These are phyloP conservation scores for Tylopilus sp. DNA, from an alignment of 1,284 basidiomycete species.

Conservation along the genomic window DNA sequence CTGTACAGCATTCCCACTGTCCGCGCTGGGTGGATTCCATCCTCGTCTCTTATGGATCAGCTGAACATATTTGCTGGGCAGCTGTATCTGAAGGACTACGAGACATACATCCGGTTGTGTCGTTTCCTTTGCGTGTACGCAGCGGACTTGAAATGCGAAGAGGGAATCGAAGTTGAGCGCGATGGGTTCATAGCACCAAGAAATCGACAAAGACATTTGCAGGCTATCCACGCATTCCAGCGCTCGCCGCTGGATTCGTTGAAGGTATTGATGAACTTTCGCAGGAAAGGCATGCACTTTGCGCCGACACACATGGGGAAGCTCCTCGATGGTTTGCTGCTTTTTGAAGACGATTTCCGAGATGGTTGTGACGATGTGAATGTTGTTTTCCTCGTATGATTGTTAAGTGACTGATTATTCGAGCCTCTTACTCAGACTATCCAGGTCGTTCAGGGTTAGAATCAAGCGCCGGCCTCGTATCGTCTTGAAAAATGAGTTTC, in stretches of 20 bases:
- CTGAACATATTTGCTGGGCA: slow-evolving; percentile 39
- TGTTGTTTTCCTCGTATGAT: neutral
- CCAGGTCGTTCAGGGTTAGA: too few relatives aligned
- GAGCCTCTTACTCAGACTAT: too few relatives aligned
- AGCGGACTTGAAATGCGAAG: slow-evolving; percentile 13
- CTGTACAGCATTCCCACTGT: slow-evolving; percentile 37
- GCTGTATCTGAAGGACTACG: slow-evolving; percentile 26
- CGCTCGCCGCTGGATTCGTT: slow-evolving; percentile 23
- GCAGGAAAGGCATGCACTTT: slow-evolving; percentile 44
- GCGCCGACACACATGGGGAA: slow-evolving; percentile 43
- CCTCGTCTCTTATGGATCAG: neutral
- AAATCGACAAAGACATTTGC: slow-evolving; percentile 15
- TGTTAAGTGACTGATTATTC: too few relatives aligned
- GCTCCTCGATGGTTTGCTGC: slow-evolving; percentile 35
- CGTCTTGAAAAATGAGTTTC: too few relatives aligned
- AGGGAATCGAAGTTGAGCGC: slow-evolving; percentile 14
- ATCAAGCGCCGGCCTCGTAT: too few relatives aligned
- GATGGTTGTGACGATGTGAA: neutral
- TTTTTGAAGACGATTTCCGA: slow-evolving; percentile 30
- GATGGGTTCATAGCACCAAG: slow-evolving; percentile 39
- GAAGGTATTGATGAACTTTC: slow-evolving; percentile 34
- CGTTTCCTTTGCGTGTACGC: slow-evolving; percentile 31
- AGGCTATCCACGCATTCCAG: slow-evolving; percentile 25
- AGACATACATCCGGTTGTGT: slow-evolving; percentile 28
- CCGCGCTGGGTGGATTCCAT: neutral